Evolutionary conservation across 192 early-diverging fungal species (phyloP), one percentile per base, ranked within the genome.

Genomic region (Backusella morwellensis): DNA sequence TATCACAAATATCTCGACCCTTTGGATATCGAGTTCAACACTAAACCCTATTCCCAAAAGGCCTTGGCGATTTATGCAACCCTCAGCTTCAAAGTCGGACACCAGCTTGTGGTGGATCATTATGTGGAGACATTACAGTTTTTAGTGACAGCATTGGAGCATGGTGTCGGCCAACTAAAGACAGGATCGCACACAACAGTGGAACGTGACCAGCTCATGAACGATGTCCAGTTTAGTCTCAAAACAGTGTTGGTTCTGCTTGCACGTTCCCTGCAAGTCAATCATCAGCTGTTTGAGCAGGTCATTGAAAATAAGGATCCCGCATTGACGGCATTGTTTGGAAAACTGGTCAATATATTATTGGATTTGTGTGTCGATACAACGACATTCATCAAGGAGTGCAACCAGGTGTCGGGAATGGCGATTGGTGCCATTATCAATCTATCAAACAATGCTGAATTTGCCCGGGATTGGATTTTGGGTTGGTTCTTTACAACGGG

Each of bases 41-140:
- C 32, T 1, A 69, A 76, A 21, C 35, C 78, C 6, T 38, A 80
- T 15, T 40, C 71, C 35, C 85, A 88, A 42, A 83, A 80, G 14
- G 84, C 87, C 8, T 63, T 84, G 23, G 75, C 81, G 21, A 80
- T 88, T 50, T 82, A 85, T 68, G 82, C 77, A 17, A 83, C 81
- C 0, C 76, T 86, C 0, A 85, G 85, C 26, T 86, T 85, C 54
- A 41, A 80, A 4, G 67, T 86, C 72, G 87, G 87, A 17, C 26
- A 69, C 21, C 38, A 78, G 3, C 42, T 75, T 11, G 50, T 86
- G 4, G 63, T 68, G 0, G 47, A 80, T 11, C 32, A 50, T 12
- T 82, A 63, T 63, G 35, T 73, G 0, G 69, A 70, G 15, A 80
- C 85, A 0, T 50, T 84, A 4, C 19, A 29, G 5, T 86, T 76